Base-by-base conservation (phyloP, 805 yeast species). In the Kockiozyma suomiensis region DNA sequence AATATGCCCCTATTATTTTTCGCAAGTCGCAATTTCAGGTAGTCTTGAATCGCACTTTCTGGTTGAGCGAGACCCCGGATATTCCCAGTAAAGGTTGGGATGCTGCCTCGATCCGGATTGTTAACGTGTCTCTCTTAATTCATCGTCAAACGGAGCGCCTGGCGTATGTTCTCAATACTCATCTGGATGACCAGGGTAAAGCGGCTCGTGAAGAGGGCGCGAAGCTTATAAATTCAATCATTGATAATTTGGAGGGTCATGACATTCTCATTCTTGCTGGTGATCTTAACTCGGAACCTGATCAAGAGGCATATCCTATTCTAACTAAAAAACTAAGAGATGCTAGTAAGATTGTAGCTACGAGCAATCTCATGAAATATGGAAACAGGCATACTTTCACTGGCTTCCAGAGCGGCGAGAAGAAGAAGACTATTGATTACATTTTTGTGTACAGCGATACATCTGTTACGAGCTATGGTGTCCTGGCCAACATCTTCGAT, bases 11-110 rank as follows among this genome's bases (percentile, higher is more conserved):
- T 0, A 73, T 83, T 10, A 68, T 79, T 32, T 82, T 73, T 69
- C 72, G 78, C 33, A 65, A 65, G 4, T 54, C 72, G 0, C 75
- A 74, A 15, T 78, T 82, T 73, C 68, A 72, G 38, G 63, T 81
- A 38, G 54, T 79, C 4, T 74, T 76, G 12, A 67, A 74, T n/a
- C 75, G 78, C 21, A 78, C 82, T 8, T 75, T 75, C 55, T 83
- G 87, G 87, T 71, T 83, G 13, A 78, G 84, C 62, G 75, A 76
- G 17, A 82, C 85, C 2, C 87, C 87, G 0, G 78, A 76, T 47
- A 71, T 67, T n/a, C 85, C 86, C 0, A 78, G 83, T 15, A 72
- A 66, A 47, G 82, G 81, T 4, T 80, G 83, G 81, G 84, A 80
- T 65, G 83, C 83, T 0, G 78, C 73, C 1, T 71, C 69, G 30